Evolutionary conservation across 1,139 yeast species (phyloP), one percentile per base, ranked within the genome.

Genomic region (Groenewaldozyma sp.): DNA sequence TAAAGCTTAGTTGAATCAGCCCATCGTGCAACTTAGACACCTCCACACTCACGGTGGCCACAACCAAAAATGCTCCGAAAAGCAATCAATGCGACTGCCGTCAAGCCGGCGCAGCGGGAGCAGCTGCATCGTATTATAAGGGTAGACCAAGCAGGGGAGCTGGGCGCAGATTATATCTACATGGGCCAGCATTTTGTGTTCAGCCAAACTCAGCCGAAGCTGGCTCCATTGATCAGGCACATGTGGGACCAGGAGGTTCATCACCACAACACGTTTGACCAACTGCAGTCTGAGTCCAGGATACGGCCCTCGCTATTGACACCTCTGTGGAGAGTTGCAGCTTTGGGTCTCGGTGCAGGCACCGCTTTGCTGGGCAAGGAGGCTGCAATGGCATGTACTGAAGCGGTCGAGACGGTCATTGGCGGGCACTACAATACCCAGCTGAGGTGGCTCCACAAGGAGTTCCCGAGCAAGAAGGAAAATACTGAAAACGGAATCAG

Each of bases 321-420:
- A 0, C 98, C 98, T 3, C 55, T 86, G 2, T 91, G 99, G 98
- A 86, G 83, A 57, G 64, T 75, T 0, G 97, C 96, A 2, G 97
- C 98, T 0, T 70, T 82, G 41, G 79, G 80, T 0, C 69, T 91
- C 64, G 99, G 99, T 2, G 76, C 76, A 1, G 82, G 80, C 1
- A 91, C 98, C 0, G 97, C 95, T 0, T 54, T 82, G 39, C 64
- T 88, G 48, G 82, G 95, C 21, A 84, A 86, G 54, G 95, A 91
- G 58, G 96, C 96, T 1, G 98, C 98, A 2, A 91, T 91, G 99
- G 98, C 98, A 1, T 93, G 99, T 57, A 91, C 99, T 0, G 97
- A 88, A 45, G 98, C 98, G 0, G 98, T 91, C 1, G 99, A 91
- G 62, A 93, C 98, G 0, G 97, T 93, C 2, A 93, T 91, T 60